Conservation (phyloP, 148 eudicot genomes). For the Amaranthus hypochondriacus region DNA sequence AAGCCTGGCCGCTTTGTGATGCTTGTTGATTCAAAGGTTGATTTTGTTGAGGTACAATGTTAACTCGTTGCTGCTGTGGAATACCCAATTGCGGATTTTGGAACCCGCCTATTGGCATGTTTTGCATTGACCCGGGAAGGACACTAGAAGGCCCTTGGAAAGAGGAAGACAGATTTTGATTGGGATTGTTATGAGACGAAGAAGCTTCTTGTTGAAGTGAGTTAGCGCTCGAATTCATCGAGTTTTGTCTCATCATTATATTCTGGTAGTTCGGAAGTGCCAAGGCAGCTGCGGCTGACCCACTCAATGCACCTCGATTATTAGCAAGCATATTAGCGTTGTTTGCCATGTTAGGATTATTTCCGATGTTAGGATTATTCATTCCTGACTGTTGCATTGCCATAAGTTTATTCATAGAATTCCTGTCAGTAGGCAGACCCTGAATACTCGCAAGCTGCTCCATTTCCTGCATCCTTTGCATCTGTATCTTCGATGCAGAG, state of each 20-base stretch:
- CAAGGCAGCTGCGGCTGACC: slow-evolving; percentile 59
- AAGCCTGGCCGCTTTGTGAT: slow-evolving; percentile 40
- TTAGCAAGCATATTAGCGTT: slow-evolving; percentile 33
- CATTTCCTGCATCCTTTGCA: slow-evolving; percentile 69
- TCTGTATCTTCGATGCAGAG: slow-evolving; percentile 46
- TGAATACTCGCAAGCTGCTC: slow-evolving; percentile 53
- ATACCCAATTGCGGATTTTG: slow-evolving; percentile 31
- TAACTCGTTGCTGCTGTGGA: slow-evolving; percentile 30
- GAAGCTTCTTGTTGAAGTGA: slow-evolving; percentile 59
- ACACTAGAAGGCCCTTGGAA: slow-evolving; percentile 41
- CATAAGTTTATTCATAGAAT: slow-evolving; percentile 56
- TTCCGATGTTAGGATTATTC: slow-evolving; percentile 33
- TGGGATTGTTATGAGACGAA: slow-evolving; percentile 42
- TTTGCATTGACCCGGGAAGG: slow-evolving; percentile 36
- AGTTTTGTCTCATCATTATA: slow-evolving; percentile 64
- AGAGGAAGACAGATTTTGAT: slow-evolving; percentile 38
- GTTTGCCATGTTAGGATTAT: slow-evolving; percentile 31
- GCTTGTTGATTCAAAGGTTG: slow-evolving; percentile 26
- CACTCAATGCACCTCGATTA: slow-evolving; percentile 48
- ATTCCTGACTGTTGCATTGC: slow-evolving; percentile 56
- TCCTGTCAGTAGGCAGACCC: slow-evolving; percentile 64
- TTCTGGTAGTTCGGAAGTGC: slow-evolving; percentile 59
- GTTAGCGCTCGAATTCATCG: slow-evolving; percentile 51
- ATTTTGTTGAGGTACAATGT: slow-evolving; percentile 34
- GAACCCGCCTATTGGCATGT: slow-evolving; percentile 28